Percentiles rank a stretch among this genome's conserved stretches.
Evolutionary conservation across 257 asterid genomes (phyloP).

Genomic region (Cruciata laevipes): DNA sequence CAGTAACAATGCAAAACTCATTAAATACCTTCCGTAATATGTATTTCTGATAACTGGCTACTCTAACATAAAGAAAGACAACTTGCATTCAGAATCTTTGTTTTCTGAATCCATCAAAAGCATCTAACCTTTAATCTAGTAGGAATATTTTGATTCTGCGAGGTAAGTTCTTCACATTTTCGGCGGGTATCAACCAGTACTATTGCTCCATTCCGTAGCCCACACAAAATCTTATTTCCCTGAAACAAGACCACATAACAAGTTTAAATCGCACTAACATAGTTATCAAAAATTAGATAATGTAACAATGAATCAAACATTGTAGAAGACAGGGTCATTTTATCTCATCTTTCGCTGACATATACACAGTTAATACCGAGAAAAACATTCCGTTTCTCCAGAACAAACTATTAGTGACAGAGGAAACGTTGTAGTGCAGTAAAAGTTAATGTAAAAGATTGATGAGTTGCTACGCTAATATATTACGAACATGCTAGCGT

Average conservation of each 20-base stretch:
- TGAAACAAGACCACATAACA: slow-evolving; percentile 25
- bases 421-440: neutral
- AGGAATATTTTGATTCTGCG: slow-evolving; percentile 6
- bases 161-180: slow-evolving; percentile 41
- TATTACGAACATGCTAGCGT: neutral
- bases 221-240: slow-evolving; percentile 65
- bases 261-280: neutral
- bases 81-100: neutral
- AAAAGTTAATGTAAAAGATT: neutral
- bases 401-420: neutral
- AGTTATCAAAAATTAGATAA: neutral
- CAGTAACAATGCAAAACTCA: neutral
- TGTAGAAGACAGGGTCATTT: neutral
- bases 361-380: neutral
- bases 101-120: slow-evolving; percentile 20
- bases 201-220: slow-evolving; percentile 83
- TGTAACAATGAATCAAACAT: neutral
- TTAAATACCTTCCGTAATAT: neutral
- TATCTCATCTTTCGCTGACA: no score
- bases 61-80: neutral
- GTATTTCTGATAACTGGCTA: neutral
- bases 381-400: neutral
- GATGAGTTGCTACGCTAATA: neutral
- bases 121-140: slow-evolving; percentile 17
- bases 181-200: slow-evolving; percentile 70